phyloP scores from a whole-genome alignment of 306 rosid species.

The Rubus idaeus region DNA sequence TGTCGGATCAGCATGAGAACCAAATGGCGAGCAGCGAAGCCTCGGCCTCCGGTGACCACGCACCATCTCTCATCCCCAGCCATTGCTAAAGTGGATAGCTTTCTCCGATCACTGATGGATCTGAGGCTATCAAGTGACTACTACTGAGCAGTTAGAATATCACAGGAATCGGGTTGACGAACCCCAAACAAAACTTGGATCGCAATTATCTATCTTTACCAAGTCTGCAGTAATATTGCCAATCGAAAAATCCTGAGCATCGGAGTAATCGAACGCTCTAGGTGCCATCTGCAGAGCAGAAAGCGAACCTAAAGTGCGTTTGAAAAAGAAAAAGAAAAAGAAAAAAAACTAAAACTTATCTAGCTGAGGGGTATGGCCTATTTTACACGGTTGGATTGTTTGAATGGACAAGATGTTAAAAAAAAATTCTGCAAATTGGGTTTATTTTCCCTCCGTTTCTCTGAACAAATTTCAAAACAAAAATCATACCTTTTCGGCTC shows the following conservation, averaged over 20 bases:
- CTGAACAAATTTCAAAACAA: conserved; percentile 18
- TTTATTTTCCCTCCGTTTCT: conserved; percentile 27
- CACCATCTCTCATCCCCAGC: conserved; percentile 62
- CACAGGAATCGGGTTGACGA: not conserved
- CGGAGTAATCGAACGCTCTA: too few relatives aligned
- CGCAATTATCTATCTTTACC: too few relatives aligned
- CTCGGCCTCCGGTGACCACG: conserved; percentile 92
- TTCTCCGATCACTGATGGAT: not conserved
- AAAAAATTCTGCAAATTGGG: not conserved
- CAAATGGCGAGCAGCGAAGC: conserved; percentile 94
- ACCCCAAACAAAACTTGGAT: too few relatives aligned
- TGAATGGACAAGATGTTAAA: not conserved
- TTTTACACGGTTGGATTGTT: not conserved
- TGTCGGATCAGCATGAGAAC: conserved; percentile 64
- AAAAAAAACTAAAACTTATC: too few relatives aligned
- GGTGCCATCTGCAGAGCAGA: too few relatives aligned
- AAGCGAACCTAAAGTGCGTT: too few relatives aligned
- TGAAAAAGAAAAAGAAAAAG: too few relatives aligned
- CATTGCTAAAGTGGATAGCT: conserved; percentile 28
- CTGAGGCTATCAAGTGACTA: not conserved
- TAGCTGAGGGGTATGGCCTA: not conserved
- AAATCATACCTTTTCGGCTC: not conserved
- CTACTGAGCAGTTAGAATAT: not conserved
- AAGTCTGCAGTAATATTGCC: too few relatives aligned
- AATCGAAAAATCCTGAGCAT: too few relatives aligned